Evolutionary conservation across 192 early-diverging fungal genomes (phyloP).

Genomic region (Gaertneriomyces semiglobifer): DNA sequence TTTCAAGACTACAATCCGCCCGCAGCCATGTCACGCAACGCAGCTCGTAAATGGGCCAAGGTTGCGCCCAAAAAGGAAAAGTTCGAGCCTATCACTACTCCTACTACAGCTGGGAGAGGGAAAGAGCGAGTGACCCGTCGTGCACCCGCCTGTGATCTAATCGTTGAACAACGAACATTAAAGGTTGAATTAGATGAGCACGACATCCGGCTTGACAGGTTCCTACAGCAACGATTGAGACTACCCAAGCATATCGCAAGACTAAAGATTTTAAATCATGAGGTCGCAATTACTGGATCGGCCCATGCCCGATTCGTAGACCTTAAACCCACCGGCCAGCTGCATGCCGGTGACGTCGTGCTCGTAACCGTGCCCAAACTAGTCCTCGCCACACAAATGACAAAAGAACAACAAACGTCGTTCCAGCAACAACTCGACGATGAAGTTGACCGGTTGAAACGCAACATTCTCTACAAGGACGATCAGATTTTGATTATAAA

Average conservation of each 20-base stretch:
- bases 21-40: constrained; percentile 11
- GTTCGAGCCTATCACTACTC: background rate
- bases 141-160: background rate
- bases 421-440: background rate
- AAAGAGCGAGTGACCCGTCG: background rate
- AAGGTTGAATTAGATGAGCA: constrained; percentile 33
- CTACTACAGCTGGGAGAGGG: background rate
- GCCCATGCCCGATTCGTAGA: constrained; percentile 35
- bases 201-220: constrained; percentile 28
- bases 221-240: constrained; percentile 20
- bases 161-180: constrained; percentile 15
- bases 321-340: constrained; percentile 25
- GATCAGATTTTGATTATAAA: constrained; percentile 44
- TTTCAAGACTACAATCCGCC: constrained; percentile 12
- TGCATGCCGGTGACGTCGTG: constrained; percentile 42
- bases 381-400: constrained; percentile 2
- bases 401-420: background rate
- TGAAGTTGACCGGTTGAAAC: background rate
- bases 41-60: constrained; percentile 17
- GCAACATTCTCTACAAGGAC: constrained; percentile 45
- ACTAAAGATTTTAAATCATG: constrained; percentile 40
- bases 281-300: constrained; percentile 26
- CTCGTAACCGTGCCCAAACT: constrained; percentile 26
- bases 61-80: constrained; percentile 4
- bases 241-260: constrained; percentile 32